A percentile compares a stretch with the other conserved stretches of the same genome.
These are phyloP conservation scores for Phytophthora litchii DNA, from an alignment of 352 stramenopile genomes.

Conservation along the genomic window DNA sequence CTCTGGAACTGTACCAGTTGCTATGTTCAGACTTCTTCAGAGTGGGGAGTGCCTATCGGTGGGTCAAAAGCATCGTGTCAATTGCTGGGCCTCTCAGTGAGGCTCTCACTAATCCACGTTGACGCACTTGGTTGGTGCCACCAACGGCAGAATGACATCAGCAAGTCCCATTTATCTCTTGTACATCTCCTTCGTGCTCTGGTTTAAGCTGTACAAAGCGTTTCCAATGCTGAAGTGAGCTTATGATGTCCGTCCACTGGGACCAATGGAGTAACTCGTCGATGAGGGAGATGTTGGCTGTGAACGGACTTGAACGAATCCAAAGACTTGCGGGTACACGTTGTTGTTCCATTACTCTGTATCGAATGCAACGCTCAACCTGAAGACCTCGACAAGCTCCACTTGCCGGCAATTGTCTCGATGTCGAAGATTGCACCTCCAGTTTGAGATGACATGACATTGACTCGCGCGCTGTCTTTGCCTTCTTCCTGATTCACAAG, in stretches of 20 bases:
- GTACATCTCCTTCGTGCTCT: conserved; percentile 21
- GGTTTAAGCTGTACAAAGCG: conserved; percentile 42
- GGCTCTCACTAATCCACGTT: conserved; percentile 51
- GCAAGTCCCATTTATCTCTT: conserved; percentile 37
- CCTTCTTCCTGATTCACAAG: conserved; percentile 30
- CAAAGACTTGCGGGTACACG: conserved; percentile 32
- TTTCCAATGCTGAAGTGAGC: conserved; percentile 41
- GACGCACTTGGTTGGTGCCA: conserved; percentile 42
- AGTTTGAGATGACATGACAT: conserved; percentile 17
- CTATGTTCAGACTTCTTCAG: conserved; percentile 57
- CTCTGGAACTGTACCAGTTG: conserved; percentile 66
- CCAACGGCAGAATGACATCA: conserved; percentile 34
- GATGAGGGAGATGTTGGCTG: conserved; percentile 33
- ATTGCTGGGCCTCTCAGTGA: conserved; percentile 55
- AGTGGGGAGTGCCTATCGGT: conserved; percentile 52
- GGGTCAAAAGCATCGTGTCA: conserved; percentile 57
- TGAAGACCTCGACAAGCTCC: conserved; percentile 53
- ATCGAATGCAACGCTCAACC: conserved; percentile 49
- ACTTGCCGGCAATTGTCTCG: conserved; percentile 59
- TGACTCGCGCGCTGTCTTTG: conserved; percentile 13
- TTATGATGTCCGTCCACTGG: conserved; percentile 60
- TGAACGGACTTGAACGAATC: conserved; percentile 39
- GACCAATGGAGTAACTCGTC: conserved; percentile 45
- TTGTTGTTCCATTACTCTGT: conserved; percentile 38
- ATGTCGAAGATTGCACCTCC: conserved; percentile 39